phyloP scores from a whole-genome alignment of 2,329 filamentous ascomycete genomes.

The Orbilia quercus region DNA sequence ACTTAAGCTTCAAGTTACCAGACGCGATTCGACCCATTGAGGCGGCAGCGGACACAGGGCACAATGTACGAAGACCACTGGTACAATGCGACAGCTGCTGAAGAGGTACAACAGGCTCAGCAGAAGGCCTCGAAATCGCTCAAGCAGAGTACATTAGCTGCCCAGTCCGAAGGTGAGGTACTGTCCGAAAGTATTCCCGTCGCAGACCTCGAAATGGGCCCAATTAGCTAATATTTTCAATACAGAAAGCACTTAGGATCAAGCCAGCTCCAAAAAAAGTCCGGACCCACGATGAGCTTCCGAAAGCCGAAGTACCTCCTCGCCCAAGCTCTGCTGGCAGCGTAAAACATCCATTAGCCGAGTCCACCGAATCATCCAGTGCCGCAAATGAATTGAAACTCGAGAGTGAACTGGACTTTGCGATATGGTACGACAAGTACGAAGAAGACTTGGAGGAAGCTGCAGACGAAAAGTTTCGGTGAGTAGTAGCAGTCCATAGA shows the following conservation, averaged over 20 bases:
- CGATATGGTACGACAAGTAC: slow-evolving; percentile 70
- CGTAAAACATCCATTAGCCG: slow-evolving; percentile 26
- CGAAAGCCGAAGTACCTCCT: slow-evolving; percentile 57
- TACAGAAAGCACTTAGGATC: slow-evolving; percentile 16
- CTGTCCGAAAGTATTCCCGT: slow-evolving; percentile 39
- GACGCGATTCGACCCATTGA: neutral
- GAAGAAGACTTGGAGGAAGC: slow-evolving; percentile 79
- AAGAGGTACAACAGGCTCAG: slow-evolving; percentile 27
- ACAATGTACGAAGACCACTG: slow-evolving; percentile 61
- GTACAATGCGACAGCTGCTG: slow-evolving; percentile 55
- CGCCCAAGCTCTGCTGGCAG: slow-evolving; percentile 58
- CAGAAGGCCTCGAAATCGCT: slow-evolving; percentile 21
- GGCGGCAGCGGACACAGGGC: neutral
- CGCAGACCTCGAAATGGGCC: neutral
- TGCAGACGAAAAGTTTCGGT: slow-evolving; percentile 87
- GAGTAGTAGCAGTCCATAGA: slow-evolving; percentile 62
- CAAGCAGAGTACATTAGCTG: slow-evolving; percentile 26
- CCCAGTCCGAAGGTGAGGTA: slow-evolving; percentile 53
- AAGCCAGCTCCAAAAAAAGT: slow-evolving; percentile 13
- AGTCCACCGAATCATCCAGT: slow-evolving; percentile 61
- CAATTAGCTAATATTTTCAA: slow-evolving; percentile 19
- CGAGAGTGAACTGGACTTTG: slow-evolving; percentile 70
- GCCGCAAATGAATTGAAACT: slow-evolving; percentile 46
- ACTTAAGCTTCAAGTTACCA: slow-evolving; percentile 3
- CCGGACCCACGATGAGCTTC: slow-evolving; percentile 54